Evolutionary conservation across 2,329 filamentous ascomycete genomes (phyloP).

Genomic region (Aspergillus arachidicola): DNA sequence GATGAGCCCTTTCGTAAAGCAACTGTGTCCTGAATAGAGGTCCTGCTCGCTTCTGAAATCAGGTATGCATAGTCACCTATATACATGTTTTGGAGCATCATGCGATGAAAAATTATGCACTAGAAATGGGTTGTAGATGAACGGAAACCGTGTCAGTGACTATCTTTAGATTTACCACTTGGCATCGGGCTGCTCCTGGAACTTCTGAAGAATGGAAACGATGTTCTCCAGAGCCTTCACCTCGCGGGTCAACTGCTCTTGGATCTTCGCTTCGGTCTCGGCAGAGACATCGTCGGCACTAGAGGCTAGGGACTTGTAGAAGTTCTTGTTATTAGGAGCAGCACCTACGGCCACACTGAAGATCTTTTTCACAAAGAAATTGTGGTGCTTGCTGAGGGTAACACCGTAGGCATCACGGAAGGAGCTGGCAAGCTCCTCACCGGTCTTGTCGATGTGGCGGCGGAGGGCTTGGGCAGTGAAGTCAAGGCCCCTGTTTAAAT

Average conservation of each 20-base stretch:
- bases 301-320: slow-evolving; percentile 59
- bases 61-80: slow-evolving; percentile 4
- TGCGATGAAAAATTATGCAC: slow-evolving; percentile 7
- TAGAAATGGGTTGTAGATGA: slow-evolving; percentile 1
- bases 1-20: neutral
- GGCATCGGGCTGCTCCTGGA: neutral
- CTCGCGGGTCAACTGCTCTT: slow-evolving; percentile 1
- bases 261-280: neutral
- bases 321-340: slow-evolving; percentile 89
- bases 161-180: neutral
- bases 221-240: slow-evolving; percentile 4
- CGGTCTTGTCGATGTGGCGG: slow-evolving; percentile 69
- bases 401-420: slow-evolving; percentile 83
- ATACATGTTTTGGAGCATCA: neutral
- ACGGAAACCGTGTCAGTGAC: neutral
- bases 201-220: slow-evolving; percentile 4
- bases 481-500: slow-evolving; percentile 72
- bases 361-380: slow-evolving; percentile 77
- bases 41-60: slow-evolving; percentile 3
- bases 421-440: slow-evolving; percentile 78
- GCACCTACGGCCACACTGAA: slow-evolving; percentile 93
- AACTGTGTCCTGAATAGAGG: slow-evolving; percentile 5
- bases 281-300: neutral
- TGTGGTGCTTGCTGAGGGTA: slow-evolving; percentile 91
- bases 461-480: slow-evolving; percentile 87